phyloP scores from a whole-genome alignment of 495 filamentous ascomycete species.

The Penicillium herquei region DNA sequence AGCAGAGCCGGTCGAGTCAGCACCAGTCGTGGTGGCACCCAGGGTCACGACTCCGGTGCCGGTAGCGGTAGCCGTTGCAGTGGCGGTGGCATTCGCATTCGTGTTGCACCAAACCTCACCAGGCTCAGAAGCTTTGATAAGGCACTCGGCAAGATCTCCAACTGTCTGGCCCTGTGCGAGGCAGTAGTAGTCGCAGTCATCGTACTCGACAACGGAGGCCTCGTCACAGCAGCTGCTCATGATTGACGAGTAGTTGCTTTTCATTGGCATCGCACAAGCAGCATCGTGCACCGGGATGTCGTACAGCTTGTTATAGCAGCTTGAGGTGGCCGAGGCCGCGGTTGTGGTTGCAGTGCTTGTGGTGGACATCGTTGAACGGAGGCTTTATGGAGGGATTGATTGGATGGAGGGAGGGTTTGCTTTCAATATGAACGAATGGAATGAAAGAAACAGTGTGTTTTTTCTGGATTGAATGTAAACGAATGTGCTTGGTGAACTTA shows the following conservation, averaged over 20 bases:
- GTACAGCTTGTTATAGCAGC: constrained; percentile 29
- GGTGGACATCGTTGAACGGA: constrained; percentile 8
- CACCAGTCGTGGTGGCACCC: constrained; percentile 11
- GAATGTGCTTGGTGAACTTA: constrained; percentile 4
- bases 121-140: constrained; percentile 29
- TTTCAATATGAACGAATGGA: constrained; percentile 2
- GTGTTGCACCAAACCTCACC: constrained; percentile 39
- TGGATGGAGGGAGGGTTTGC: neutral
- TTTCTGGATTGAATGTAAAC: constrained; percentile 3
- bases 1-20: constrained; percentile 9
- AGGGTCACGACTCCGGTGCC: constrained; percentile 20
- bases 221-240: constrained; percentile 40
- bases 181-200: constrained; percentile 45
- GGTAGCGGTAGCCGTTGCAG: constrained; percentile 37
- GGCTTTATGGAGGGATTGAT: neutral
- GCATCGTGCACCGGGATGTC: constrained; percentile 38
- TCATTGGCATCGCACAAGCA: constrained; percentile 34
- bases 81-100: constrained; percentile 23
- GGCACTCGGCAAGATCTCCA: constrained; percentile 33
- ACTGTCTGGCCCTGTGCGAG: constrained; percentile 37
- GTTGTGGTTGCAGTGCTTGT: constrained; percentile 25
- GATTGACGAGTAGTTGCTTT: constrained; percentile 31
- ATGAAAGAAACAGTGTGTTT: neutral
- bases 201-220: constrained; percentile 39
- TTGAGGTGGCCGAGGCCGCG: constrained; percentile 24